These are phyloP conservation scores for Sporothrix luriei DNA, from an alignment of 2,329 filamentous ascomycete species.

Conservation along the genomic window DNA sequence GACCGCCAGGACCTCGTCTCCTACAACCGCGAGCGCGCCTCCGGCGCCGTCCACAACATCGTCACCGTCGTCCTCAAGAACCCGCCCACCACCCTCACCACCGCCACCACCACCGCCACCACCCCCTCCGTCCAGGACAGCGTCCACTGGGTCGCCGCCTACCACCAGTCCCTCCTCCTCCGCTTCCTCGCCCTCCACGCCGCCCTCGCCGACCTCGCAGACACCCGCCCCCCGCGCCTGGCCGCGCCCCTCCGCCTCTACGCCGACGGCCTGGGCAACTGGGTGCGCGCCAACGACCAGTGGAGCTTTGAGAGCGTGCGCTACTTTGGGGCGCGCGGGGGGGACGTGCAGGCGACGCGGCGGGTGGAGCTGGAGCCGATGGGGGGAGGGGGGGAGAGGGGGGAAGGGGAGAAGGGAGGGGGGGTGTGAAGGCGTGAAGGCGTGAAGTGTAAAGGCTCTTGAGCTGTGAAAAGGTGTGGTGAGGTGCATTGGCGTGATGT, in stretches of 20 bases:
- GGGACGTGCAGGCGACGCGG: slow-evolving; percentile 14
- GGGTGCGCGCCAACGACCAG: slow-evolving; percentile 37
- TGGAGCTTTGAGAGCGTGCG: slow-evolving; percentile 39
- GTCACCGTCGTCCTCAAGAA: slow-evolving; percentile 40
- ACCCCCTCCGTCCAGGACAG: too few species aligned
- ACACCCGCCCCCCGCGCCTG: not conserved
- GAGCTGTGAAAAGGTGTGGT: too few species aligned
- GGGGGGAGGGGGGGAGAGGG: not conserved
- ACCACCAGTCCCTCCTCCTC: slow-evolving; percentile 28
- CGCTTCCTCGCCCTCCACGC: slow-evolving; percentile 35
- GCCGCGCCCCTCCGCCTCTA: slow-evolving; percentile 29
- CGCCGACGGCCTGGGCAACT: slow-evolving; percentile 37
- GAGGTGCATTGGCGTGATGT: too few species aligned
- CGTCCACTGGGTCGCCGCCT: slow-evolving; percentile 33
- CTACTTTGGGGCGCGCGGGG: slow-evolving; percentile 35
- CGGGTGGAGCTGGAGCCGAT: slow-evolving; percentile 8
- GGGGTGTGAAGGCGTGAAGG: not conserved
- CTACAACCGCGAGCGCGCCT: slow-evolving; percentile 41
- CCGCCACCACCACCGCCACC: too few species aligned
- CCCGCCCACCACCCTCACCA: too few species aligned
- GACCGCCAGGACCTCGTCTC: slow-evolving; percentile 39
- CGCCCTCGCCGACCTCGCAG: not conserved
- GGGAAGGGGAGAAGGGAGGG: not conserved
- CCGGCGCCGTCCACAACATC: slow-evolving; percentile 41
- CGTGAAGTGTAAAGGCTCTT: too few species aligned